Base-by-base conservation (phyloP, 2,329 filamentous ascomycete genomes). In the Bipolaris cookei region DNA sequence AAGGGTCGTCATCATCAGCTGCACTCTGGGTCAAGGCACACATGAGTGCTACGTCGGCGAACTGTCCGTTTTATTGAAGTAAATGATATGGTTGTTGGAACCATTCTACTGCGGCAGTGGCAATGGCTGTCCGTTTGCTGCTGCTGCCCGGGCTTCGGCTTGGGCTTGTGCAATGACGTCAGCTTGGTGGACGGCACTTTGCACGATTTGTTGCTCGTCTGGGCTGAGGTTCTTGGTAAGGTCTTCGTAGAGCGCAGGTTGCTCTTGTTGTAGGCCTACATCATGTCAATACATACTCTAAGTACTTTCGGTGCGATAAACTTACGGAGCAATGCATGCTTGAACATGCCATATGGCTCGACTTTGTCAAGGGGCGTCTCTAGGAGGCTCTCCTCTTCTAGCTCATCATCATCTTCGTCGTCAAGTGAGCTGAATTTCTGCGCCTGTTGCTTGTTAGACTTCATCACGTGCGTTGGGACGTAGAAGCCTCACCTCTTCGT, bases 291-390 rank as follows among this genome's bases (percentile, higher is more conserved):
- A 44, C 23, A 6, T 16, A 23, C 25, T 37, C 18, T 37, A 1
- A 14, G 10, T 20, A 16, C 3, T 23, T 11, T 6, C 4, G 58
- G 58, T 45, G 51, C 21, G 20, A 4, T 21, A 7, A 21, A 86
- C 91, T 77, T 87, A 97, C 93, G 90, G 72, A 94, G 78, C 65
- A 98, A 81, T 16, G 91, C 88, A 60, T 85, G 83, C 75, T 92
- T 90, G 84, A 99, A 97, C 61, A 97, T 82, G 73, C 88, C 86
- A 72, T 99, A 99, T 2, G 94, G 93, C 79, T 99, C 95, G 61
- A 99, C 84, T 80, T 95, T 95, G 77, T 99, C 95, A 21, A 99
- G 83, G 14, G 94, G 93, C 11, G 94, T 96, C 78, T 99, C 95
- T 2, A 99, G 86, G 49, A 98, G 82, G 57, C 91, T 90, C 75